phyloP scores from a whole-genome alignment of 73 alveolate species.

The Paramecium pentaurelia region DNA sequence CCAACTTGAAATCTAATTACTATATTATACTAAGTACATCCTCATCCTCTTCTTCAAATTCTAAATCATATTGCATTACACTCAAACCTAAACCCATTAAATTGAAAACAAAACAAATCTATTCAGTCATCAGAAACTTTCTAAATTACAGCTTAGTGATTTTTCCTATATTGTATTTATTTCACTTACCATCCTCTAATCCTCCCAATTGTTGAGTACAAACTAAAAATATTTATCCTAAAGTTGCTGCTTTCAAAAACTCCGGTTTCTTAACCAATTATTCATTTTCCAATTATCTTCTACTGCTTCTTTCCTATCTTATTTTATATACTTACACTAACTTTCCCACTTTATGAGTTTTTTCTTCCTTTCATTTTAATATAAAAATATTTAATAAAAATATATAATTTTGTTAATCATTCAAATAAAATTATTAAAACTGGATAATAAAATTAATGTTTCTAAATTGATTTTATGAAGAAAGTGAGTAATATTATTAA shows the following conservation, averaged over 20 bases:
- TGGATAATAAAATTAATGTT: too few relatives aligned
- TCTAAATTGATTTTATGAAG: too few relatives aligned
- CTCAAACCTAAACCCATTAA: neutral
- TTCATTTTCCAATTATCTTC: constrained; percentile 26
- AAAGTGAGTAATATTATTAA: too few relatives aligned
- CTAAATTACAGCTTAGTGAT: neutral
- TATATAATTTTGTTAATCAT: neutral
- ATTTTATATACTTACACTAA: neutral
- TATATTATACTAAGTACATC: neutral
- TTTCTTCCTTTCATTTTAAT: neutral
- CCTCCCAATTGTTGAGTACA: neutral
- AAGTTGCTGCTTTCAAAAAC: neutral
- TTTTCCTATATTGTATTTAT: neutral
- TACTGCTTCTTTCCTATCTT: neutral
- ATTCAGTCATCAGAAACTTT: neutral
- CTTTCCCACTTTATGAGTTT: neutral
- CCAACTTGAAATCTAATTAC: neutral
- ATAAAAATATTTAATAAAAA: neutral
- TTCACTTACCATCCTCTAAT: neutral
- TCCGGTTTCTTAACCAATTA: neutral
- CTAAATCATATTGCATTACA: neutral
- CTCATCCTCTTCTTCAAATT: neutral
- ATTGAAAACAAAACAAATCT: neutral
- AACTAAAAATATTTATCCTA: neutral
- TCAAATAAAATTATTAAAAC: neutral